Base-by-base conservation (phyloP, 1,139 yeast genomes). In the Yamadazyma triangularis region DNA sequence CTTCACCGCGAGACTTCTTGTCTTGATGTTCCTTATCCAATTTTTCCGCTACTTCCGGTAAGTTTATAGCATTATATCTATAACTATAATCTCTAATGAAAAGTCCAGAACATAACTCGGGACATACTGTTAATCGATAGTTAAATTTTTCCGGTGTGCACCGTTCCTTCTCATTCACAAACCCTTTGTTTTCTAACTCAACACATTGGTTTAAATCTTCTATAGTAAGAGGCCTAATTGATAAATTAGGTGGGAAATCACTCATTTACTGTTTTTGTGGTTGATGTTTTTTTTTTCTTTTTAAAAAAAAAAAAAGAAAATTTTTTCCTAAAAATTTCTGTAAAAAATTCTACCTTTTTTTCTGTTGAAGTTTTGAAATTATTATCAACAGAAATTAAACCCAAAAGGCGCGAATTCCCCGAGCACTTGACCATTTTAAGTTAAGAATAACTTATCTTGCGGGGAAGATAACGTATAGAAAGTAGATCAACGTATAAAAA, bases 41-140 rank as follows among this genome's bases (percentile, higher is more conserved):
- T 34, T 44, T 45, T 14, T 58, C 60, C 11, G 73, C 72, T 8
- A 63, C 67, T 19, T 58, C 62, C 2, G 73, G 73, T 42, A 65
- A 56, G 45, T 69, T 70, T 40, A 67, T 60, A 24, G 69, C 64
- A 42, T 58, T 67, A 52, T 58, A 69, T 48, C 55, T 58, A 43
- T 58, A 53, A 19, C 52, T 58, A 56, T 79, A 85, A 36, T 77
- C 79, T 51, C 96, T 73, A 31, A 84, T 67, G 49, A 89, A 89
- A 37, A 91, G 68, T 2, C 97, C 97, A 4, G 89, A 77, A 43
- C 93, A 79, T 39, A 91, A 71, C 55, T 91, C 98, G 8, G 97
- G 97, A 53, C 96, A 88, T 3, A 68, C 77, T 3, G 73, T 70
- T 42, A 91, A 66, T 45, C 96, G 70, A 60, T 85, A 89, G 41